Evolutionary conservation across 2,329 filamentous ascomycete species (phyloP).

Genomic region (Plectosphaerella cucumerina): DNA sequence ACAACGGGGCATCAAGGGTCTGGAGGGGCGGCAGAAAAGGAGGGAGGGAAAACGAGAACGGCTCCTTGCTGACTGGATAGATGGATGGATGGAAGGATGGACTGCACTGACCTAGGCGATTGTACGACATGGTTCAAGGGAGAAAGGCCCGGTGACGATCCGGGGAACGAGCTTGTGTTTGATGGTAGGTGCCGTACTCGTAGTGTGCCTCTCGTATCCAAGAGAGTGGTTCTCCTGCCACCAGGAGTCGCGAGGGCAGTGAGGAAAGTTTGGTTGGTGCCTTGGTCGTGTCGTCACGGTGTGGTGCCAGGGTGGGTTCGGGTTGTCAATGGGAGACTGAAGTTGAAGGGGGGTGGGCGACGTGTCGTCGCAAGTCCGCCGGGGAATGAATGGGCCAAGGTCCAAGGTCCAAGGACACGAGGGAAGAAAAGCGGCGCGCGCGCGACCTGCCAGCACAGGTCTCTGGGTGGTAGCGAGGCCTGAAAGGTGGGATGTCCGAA

Average conservation of each 20-base stretch:
- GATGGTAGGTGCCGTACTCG: constrained; percentile 4
- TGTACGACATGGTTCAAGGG: constrained; percentile 60
- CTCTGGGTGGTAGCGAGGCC: no score
- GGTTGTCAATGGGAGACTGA: no score
- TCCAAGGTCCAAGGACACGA: not conserved
- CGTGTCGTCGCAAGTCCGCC: not conserved
- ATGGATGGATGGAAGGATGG: constrained; percentile 16
- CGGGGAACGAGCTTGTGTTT: constrained; percentile 10
- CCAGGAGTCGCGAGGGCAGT: not conserved
- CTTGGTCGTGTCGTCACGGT: not conserved
- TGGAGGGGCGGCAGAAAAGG: constrained; percentile 6
- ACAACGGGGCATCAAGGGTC: constrained; percentile 4
- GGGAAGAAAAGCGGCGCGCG: no score
- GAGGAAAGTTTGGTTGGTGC: not conserved
- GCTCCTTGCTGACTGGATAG: constrained; percentile 6
- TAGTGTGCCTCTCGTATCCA: not conserved
- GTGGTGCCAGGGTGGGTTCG: no score
- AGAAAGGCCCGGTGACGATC: constrained; percentile 5
- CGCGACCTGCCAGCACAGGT: not conserved
- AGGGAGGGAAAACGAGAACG: constrained; percentile 12
- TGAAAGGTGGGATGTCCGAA: not conserved
- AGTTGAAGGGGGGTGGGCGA: not conserved
- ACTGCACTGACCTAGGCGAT: constrained; percentile 62
- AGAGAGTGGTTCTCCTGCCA: not conserved
- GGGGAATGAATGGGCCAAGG: not conserved